Evolutionary conservation across 495 filamentous ascomycete species (phyloP), one percentile per base, ranked within the genome.

Genomic region (Aspergillus mulundensis): DNA sequence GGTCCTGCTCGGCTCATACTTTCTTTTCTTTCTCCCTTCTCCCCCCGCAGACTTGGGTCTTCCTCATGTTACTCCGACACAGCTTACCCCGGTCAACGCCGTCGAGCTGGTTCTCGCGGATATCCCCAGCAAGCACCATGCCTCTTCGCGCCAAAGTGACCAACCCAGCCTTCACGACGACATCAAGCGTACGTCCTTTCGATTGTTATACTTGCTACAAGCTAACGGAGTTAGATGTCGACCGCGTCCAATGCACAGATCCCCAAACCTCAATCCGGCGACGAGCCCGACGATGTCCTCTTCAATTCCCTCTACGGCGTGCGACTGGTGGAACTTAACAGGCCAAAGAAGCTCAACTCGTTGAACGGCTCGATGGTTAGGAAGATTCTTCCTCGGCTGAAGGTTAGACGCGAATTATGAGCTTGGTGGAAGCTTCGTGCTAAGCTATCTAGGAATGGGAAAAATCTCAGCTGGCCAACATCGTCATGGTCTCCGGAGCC

Each of bases 311-410:
- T 86, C 62, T 94, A 94, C 75, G 94, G 93, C 49, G 79, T 97
- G 36, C 89, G 94, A 50, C 89, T 87, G 62, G 86, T 98, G 65
- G 89, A 96, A 74, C 88, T 98, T 56, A 97, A 98, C 77, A 84
- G 94, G 25, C 94, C 93, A 12, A 78, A 79, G 62, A 95, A 95
- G 76, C 78, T 89, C 60, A 97, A 98, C 70, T 86, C 91, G 28
- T 81, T 98, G 58, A 88, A 95, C 68, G 87, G 83, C 42, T 96
- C 91, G 54, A 98, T 98, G 94, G 88, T 84, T 32, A 81, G 87
- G 53, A 97, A 97, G 75, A 97, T 97, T 59, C 69, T 89, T 44
- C 89, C 91, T 21, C 81, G 95, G 45, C 67, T 98, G 58, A 79
- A 86, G 71, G 84, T 85, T 40, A 64, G 65, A 43, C 19, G 18